Evolutionary conservation across 1,284 basidiomycete genomes (phyloP), one percentile per base, ranked within the genome.

Genomic region (Coniferiporia sulphurascens): DNA sequence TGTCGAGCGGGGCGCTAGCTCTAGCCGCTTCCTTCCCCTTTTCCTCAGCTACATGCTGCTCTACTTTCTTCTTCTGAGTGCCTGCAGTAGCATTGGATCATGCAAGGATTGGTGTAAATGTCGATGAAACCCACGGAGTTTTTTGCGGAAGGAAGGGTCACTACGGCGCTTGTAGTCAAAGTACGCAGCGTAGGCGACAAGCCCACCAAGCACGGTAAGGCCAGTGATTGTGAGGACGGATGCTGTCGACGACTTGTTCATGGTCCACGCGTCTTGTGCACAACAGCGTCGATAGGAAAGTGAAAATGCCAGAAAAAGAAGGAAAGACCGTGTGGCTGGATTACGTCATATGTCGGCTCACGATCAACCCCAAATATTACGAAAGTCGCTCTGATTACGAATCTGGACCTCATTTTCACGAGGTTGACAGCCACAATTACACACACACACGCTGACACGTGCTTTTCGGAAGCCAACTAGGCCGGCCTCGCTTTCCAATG

Each of bases 101-200:
- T 48, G 34, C 12, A 52, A 9, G 58, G 49, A 54, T n/a, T n/a
- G 35, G 48, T 48, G 17, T 34, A 44, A 46, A 32, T 27, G 55
- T 12, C 34, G 34, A 65, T 65, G 62, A 61, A 51, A 83, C 93
- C 65, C 73, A 92, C 94, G 85, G 63, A 99, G 83, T 72, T 83
- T 85, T 77, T 87, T 94, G 73, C 96, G 86, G 83, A 99, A 99
- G 12, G 81, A 79, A 44, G 81, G 74, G 71, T 98, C 93, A 72
- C 90, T 94, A 68, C 94, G 84, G 59, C 96, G 87, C 76, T 85
- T 91, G 80, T 97, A 89, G 82, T 99, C 96, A 71, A 98, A 99
- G 76, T 95, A 98, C 60, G 85, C 79, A 41, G 88, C 91, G 72
- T 96, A 97, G 17, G 85, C 90, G 55, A 89, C 73, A 46, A 89